Percentiles rank a stretch among this genome's conserved stretches.
These are phyloP conservation scores for Sporormia fimetaria DNA, from an alignment of 495 filamentous ascomycete genomes.

Conservation along the genomic window DNA sequence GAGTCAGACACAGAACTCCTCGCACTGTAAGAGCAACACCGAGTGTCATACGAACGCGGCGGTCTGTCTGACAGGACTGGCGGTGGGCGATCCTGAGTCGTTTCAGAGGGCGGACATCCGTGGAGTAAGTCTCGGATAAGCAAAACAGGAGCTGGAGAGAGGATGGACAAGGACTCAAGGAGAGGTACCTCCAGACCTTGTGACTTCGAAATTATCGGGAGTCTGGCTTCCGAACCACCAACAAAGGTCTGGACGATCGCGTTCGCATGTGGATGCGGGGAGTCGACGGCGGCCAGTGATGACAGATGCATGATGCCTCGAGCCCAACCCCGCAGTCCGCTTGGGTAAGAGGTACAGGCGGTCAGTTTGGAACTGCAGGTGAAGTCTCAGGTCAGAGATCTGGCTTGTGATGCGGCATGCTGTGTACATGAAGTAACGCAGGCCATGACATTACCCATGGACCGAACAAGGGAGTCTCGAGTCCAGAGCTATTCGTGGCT, in stretches of 20 bases:
- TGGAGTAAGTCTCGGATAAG: slow-evolving; percentile 2
- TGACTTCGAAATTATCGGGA: too few relatives aligned
- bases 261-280: too few relatives aligned
- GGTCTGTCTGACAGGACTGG: slow-evolving; percentile 7
- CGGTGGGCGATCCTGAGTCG: too few relatives aligned
- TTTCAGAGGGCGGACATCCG: slow-evolving; percentile 7
- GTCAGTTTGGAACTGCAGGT: slow-evolving; percentile 1
- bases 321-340: not conserved
- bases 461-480: too few relatives aligned
- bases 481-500: too few relatives aligned
- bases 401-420: slow-evolving; percentile 19
- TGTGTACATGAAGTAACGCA: slow-evolving; percentile 8
- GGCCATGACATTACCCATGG: too few relatives aligned
- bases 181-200: too few relatives aligned
- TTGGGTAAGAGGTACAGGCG: not conserved
- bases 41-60: slow-evolving; percentile 2
- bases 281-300: too few relatives aligned
- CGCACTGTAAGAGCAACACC: not conserved
- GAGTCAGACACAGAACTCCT: not conserved
- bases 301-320: not conserved
- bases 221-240: too few relatives aligned
- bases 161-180: not conserved
- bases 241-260: too few relatives aligned
- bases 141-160: not conserved
- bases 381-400: slow-evolving; percentile 12